Evolutionary conservation across 116 monocot species (phyloP), one percentile per base, ranked within the genome.

Genomic region (Dioscorea cayenensis): DNA sequence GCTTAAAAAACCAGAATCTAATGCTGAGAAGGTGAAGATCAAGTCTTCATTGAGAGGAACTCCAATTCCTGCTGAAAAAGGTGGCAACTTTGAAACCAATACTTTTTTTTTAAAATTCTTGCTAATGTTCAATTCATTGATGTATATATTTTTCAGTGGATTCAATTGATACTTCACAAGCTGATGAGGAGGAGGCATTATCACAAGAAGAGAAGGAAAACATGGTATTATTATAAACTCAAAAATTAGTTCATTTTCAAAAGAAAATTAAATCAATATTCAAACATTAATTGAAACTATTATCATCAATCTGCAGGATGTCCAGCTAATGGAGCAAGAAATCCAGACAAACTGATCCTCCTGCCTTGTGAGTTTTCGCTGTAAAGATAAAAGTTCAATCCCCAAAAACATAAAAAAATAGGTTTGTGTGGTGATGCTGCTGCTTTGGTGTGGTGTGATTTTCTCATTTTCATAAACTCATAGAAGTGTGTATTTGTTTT

Each of bases 171-270:
- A 5, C 49, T 43, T 36, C 36, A 18, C 27, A 35, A 23, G 22
- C 23, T 12, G 76, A 74, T 59, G 76, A 75, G 63, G 76, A 75
- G 63, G 20, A 32, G 2, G 32, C 32, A 32, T 32, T 63, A 43
- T 28, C 59, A 1, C 36, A 65, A 67, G 82, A 93, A 81, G 78
- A 85, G 29, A 90, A 87, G 28, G 93, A 94, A 75, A 94, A 94
- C 64, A 51, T 75, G 85, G 93, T 90, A 85, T 10, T 12, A 43
- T 7, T 43, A 43, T 1, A 32, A 32, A 6, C 8, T 43, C 5
- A 10, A 43, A 43, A 43, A 43, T 8, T 43, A 43, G 1, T 43
- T 6, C 43, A 7, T 43, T 43, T 43, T 43, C 3, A 0, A 32
- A 43, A 43, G 43, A 43, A 43, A 10, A 10, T 43, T 6, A 12